phyloP scores from a whole-genome alignment of 2,329 filamentous ascomycete species.

The Pseudocercospora vitis region DNA sequence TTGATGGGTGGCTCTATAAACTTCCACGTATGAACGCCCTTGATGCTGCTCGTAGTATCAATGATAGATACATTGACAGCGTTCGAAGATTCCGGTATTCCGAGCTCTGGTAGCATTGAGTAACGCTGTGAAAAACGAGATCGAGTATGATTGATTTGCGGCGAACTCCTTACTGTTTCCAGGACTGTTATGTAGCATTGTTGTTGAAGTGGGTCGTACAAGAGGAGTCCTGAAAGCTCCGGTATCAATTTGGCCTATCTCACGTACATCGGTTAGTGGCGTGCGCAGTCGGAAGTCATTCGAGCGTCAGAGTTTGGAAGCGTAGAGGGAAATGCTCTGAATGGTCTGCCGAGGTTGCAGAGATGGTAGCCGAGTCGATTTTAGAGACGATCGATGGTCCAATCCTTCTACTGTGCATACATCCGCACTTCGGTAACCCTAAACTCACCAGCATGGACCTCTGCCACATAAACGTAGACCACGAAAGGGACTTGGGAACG shows the following conservation, averaged over 20 bases:
- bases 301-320: background rate
- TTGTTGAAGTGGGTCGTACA: too few species aligned
- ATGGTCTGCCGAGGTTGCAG: too few species aligned
- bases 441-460: too few species aligned
- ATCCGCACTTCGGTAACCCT: too few species aligned
- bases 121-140: background rate
- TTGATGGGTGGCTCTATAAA: conserved; percentile 41
- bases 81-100: conserved; percentile 33
- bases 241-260: background rate
- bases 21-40: conserved; percentile 18
- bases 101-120: conserved; percentile 26
- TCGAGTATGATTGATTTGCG: background rate
- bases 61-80: conserved; percentile 37
- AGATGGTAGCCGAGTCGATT: too few species aligned
- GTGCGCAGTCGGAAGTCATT: background rate
- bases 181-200: background rate
- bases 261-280: too few species aligned
- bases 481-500: too few species aligned
- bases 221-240: too few species aligned
- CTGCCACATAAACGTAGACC: too few species aligned
- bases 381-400: too few species aligned
- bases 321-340: background rate
- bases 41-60: conserved; percentile 28
- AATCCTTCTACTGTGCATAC: too few species aligned
- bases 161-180: background rate